A percentile compares a stretch with the other conserved stretches of the same genome.
Conservation (phyloP, 179 eudicot species). For the Corrigiola litoralis region DNA sequence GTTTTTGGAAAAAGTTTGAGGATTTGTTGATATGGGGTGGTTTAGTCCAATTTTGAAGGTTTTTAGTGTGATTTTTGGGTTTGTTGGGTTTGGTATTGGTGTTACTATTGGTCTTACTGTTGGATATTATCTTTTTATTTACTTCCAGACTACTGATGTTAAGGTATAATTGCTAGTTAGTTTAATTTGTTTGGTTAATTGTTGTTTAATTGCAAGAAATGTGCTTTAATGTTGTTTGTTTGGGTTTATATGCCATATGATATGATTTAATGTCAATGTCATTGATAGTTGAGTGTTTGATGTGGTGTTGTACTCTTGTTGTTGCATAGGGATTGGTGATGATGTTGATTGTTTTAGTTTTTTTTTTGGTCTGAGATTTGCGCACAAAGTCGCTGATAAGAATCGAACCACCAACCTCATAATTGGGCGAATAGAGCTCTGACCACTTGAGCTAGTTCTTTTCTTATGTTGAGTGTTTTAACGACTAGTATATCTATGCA, state of each 20-base stretch:
- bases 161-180: slow-evolving; percentile 28
- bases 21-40: slow-evolving; percentile 24
- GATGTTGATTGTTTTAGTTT: background rate
- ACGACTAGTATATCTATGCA: background rate
- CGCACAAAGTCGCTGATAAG: too few species aligned
- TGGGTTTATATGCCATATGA: background rate
- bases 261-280: slow-evolving; percentile 5
- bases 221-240: background rate
- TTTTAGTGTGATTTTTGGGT: slow-evolving; percentile 38
- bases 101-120: slow-evolving; percentile 50
- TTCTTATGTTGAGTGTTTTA: background rate
- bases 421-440: too few species aligned
- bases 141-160: slow-evolving; percentile 53
- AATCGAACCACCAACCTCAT: too few species aligned
- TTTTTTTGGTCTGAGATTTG: too few species aligned
- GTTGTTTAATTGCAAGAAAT: background rate
- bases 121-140: slow-evolving; percentile 70
- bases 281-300: too few species aligned
- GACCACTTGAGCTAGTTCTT: too few species aligned
- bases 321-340: background rate
- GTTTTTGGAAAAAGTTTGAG: background rate
- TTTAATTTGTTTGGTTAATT: background rate
- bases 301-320: background rate
- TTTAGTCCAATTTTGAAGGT: slow-evolving; percentile 23
- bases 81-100: slow-evolving; percentile 67